phyloP scores from a whole-genome alignment of 495 filamentous ascomycete species.

The Hamigera avellanea region DNA sequence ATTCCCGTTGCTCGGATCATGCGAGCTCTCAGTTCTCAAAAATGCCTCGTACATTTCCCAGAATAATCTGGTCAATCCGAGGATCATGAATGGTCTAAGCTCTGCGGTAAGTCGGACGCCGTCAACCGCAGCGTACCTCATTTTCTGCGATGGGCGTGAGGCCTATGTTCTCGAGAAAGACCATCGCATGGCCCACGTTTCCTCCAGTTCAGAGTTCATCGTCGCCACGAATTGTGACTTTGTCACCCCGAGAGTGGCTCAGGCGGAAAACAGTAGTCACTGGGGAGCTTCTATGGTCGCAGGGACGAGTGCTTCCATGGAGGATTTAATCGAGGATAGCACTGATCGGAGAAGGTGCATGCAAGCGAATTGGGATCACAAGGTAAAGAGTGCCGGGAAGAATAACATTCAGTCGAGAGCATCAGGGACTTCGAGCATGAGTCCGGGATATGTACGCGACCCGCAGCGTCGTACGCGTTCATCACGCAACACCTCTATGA shows the following conservation, averaged over 20 bases:
- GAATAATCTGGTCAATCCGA: too few species aligned
- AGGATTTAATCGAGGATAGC: conserved; percentile 29
- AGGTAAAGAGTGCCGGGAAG: conserved; percentile 1
- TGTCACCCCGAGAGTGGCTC: background rate
- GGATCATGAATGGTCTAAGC: too few species aligned
- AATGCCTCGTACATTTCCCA: too few species aligned
- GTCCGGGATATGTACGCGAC: conserved; percentile 2
- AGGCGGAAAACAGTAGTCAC: conserved; percentile 6
- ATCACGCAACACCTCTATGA: too few species aligned
- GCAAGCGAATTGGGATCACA: conserved; percentile 27
- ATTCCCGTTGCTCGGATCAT: too few species aligned
- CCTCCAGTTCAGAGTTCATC: conserved; percentile 36
- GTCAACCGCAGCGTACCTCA: conserved; percentile 48
- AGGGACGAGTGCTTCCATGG: conserved; percentile 5
- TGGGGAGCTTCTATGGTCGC: conserved; percentile 7
- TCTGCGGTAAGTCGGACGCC: conserved; percentile 5
- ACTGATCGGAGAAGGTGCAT: conserved; percentile 23
- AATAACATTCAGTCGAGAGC: conserved; percentile 2
- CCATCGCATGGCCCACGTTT: conserved; percentile 25
- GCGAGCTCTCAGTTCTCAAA: too few species aligned
- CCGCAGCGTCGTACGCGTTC: background rate
- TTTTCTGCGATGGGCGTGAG: conserved; percentile 36
- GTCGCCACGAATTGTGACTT: conserved; percentile 46
- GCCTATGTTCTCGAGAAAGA: conserved; percentile 49
- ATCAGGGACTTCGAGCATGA: background rate